Base-by-base conservation (phyloP, 1,284 basidiomycete species). In the Pholiota adiposa region DNA sequence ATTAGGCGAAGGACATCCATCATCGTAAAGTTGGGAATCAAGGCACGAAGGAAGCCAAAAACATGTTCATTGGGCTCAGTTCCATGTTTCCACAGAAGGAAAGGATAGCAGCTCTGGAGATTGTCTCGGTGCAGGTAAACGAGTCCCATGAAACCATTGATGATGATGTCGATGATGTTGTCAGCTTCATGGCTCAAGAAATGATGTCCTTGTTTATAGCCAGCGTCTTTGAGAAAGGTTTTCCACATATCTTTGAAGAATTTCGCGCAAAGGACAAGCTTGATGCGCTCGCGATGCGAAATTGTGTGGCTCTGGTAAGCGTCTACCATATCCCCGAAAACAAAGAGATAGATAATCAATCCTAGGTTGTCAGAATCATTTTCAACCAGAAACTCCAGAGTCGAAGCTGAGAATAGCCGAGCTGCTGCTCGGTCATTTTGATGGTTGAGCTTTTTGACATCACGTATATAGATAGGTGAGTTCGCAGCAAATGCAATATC, bases 21-120 rank as follows among this genome's bases (percentile, higher is more conserved):
- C 43, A 64, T 58, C 0, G 61, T 69, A 58, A 78, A 77, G 49
- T 77, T 75, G 2, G 65, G 65, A 12, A 69, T 59, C 2, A 76
- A 51, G 31, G 71, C 56, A 0, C 72, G 67, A 5, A 62, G 14
- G 6, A 68, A 53, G 0, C 72, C 74, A 64, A 78, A 78, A 7
- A 69, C 51, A 60, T 78, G 76, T 51, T 80, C 75, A 51, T 68
- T 70, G 0, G 63, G 23, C 58, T 80, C 77, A 0, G 69, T 79
- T 12, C 72, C 73, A 54, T 74, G 70, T 4, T 77, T 67, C 77
- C 78, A 80, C 1, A 72, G 77, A 0, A 78, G 66, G 0, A 80
- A 66, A 0, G 77, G 77, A 36, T 63, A 64, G 2, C 2, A 34
- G 9, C 0, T 40, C 44, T 52, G 55, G 51, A 64, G 63, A n/a